Evolutionary conservation across 208 protist genomes (phyloP), one percentile per base, ranked within the genome.

Genomic region (Leishmania lainsoni): DNA sequence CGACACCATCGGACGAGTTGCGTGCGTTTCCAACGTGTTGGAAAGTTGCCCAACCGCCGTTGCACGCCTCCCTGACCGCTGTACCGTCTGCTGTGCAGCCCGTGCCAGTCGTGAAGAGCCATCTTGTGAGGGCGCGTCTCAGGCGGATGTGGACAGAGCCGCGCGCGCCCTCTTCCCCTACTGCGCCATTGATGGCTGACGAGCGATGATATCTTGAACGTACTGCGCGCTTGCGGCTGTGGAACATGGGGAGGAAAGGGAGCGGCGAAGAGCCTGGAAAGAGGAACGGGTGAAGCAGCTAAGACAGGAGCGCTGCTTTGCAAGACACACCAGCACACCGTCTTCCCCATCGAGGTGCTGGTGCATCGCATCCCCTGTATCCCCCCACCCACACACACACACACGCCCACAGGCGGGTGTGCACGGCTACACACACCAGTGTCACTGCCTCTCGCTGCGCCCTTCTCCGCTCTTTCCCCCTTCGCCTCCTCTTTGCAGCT

Each of bases 21-120:
- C 71, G 79, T 6, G 70, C 70, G 17, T 87, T 87, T 48, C 74
- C 77, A 8, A 87, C 83, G 1, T 83, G 83, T 39, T 83, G 83
- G 83, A 83, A 83, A 58, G 71, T 65, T 17, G 16, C 54, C 3
- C 65, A 56, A 14, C 56, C 32, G 0, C 78, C 73, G 10, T 51
- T 51, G 16, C 29, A 12, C 42, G 20, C 78, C 35, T 9, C 52
- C 45, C 59, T 45, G 10, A 9, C 29, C 14, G 58, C 22, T 22
- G 58, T 14, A 10, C 35, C 69, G 73, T 68, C 78, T 29, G 35
- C 32, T 63, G 58, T 22, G 58, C 17, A 22, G 9, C 26, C 58
- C 26, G n/a, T 14, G 58, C 0, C 58, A 14, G 6, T 26, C 26
- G 1, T 2, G 8, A 63, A 29, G 26, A 3, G n/a, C 61, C 29